Evolutionary conservation across 1,284 basidiomycete genomes (phyloP), one percentile per base, ranked within the genome.

Genomic region (Irpex sp.): DNA sequence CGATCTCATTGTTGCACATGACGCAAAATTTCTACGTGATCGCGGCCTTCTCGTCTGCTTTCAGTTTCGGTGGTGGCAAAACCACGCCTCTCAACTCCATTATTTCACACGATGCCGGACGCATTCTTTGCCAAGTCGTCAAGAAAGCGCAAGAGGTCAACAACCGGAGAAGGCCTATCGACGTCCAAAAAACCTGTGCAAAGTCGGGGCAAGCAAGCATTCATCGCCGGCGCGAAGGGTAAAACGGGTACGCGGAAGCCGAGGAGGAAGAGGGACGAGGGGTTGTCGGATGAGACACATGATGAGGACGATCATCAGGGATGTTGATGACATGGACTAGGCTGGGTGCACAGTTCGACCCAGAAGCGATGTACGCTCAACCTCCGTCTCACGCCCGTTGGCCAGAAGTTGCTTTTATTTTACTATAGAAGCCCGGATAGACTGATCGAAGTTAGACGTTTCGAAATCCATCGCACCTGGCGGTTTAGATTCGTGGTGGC

Each of bases 301-400:
- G 82, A 85, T 63, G 82, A 81, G 55, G 85, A 78, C 52, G 83
- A 79, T 14, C n/a, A 63, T 56, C 7, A 68, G 63, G 7, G 84
- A 76, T 56, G 78, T 94, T 59, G 91, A 93, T 68, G 88, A 90
- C 72, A 81, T 94, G 79, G 91, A 95, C 70, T 76, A 96, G 77
- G 68, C 88, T 93, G 0, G 90, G 90, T 4, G 88, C 82, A 69
- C 92, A 94, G 63, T 93, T 93, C 4, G 91, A 90, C 48, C 82
- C 35, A 96, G 75, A 9, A 96, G 79, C 6, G 88, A 86, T 23
- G 84, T 91, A 56, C 93, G 84, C 62, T 92, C 87, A 64, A 95
- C 84, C 71, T 97, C 95, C 45, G 91, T 91, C 51, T 86, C 81
- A 23, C 92, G 83, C 74, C 97, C 95, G 59, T 77, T 78, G 14